phyloP scores from a whole-genome alignment of 139 green algal species.

The Tetraselmis striata region DNA sequence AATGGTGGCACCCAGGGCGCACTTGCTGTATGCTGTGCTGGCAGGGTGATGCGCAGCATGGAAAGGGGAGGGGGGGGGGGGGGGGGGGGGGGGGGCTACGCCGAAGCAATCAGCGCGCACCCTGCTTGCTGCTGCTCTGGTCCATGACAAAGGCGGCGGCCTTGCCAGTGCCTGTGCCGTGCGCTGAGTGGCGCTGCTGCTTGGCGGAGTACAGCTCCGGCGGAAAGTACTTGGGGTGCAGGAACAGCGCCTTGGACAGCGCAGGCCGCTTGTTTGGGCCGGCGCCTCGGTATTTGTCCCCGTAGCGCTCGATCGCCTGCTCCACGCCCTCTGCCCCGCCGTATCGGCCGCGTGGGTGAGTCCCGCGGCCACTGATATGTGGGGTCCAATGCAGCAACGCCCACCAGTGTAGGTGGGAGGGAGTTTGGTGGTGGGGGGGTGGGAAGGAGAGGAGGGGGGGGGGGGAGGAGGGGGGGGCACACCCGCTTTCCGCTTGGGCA shows the following conservation, averaged over 20 bases:
- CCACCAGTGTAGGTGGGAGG: no score
- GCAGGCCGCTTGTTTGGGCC: neutral
- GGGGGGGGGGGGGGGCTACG: no score
- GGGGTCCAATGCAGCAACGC: no score
- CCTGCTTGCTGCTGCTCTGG: neutral
- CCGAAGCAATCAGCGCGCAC: no score
- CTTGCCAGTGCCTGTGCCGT: neutral
- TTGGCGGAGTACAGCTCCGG: neutral
- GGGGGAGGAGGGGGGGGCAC: no score
- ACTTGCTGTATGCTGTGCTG: no score
- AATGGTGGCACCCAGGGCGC: no score
- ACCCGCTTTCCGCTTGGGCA: neutral
- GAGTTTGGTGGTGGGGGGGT: no score
- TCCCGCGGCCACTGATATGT: no score
- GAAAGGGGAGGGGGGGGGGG: no score
- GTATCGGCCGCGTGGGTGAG: neutral
- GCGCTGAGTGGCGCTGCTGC: neutral
- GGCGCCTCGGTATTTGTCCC: neutral
- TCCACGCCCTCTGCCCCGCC: neutral
- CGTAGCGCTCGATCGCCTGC: neutral
- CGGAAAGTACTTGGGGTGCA: neutral
- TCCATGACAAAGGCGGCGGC: neutral
- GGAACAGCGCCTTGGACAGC: neutral
- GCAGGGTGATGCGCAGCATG: no score
- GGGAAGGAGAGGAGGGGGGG: no score